These are phyloP conservation scores for Plasmodium coatneyi DNA, from an alignment of 169 alveolate genomes.

Conservation along the genomic window DNA sequence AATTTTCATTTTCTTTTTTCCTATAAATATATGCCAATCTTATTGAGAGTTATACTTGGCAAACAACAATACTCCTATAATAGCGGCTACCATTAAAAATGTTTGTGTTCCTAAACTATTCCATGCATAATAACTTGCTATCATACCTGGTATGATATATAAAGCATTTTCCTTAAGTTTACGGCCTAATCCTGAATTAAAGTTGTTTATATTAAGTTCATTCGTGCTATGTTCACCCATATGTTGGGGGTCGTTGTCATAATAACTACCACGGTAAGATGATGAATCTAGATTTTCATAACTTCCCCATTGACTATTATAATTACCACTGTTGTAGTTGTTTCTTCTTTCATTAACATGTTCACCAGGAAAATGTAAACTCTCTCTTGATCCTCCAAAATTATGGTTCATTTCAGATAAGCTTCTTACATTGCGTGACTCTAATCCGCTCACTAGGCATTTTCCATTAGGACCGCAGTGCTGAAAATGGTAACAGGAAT, in stretches of 20 bases:
- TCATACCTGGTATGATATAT: not conserved
- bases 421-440: not conserved
- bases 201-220: not conserved
- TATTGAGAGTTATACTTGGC: not conserved
- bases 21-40: not conserved
- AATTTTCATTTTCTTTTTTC: not conserved
- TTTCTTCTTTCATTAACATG: not conserved
- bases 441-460: not conserved
- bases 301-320: not conserved
- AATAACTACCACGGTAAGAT: not conserved
- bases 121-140: conserved; percentile 25
- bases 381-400: not conserved
- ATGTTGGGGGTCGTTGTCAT: not conserved
- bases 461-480: not conserved
- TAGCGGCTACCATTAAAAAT: conserved; percentile 5
- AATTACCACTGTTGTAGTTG: not conserved
- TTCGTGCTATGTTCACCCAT: not conserved
- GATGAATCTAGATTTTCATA: not conserved
- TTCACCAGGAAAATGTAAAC: not conserved
- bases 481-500: not conserved
- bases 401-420: not conserved
- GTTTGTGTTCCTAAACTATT: not conserved
- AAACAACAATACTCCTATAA: conserved; percentile 3
- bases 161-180: not conserved
- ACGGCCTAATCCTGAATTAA: not conserved